These are phyloP conservation scores for Acacia melanoxylon DNA, from an alignment of 306 rosid genomes.

Conservation along the genomic window DNA sequence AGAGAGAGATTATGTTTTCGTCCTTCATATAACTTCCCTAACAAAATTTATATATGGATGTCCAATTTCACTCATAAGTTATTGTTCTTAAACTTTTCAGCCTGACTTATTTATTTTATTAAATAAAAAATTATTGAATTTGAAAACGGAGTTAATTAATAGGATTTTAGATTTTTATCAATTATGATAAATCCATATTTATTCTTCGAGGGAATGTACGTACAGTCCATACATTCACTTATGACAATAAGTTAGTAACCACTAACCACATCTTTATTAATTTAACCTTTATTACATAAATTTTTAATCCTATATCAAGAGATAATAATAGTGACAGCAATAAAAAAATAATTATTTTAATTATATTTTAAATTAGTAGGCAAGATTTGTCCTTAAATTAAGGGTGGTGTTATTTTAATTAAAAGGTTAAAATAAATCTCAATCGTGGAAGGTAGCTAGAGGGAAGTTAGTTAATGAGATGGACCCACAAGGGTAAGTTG, in stretches of 20 bases:
- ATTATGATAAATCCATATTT: too few relatives aligned
- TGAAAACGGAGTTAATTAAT: too few relatives aligned
- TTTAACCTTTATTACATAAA: not conserved
- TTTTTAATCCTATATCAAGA: not conserved
- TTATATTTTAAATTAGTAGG: not conserved
- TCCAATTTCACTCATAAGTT: too few relatives aligned
- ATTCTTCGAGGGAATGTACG: too few relatives aligned
- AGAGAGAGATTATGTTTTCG: too few relatives aligned
- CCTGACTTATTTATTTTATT: too few relatives aligned
- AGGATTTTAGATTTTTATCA: too few relatives aligned
- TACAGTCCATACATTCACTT: not conserved
- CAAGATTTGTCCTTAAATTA: not conserved
- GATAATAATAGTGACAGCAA: not conserved
- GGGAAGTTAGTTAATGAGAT: conserved; percentile 45
- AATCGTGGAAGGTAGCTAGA: conserved; percentile 39
- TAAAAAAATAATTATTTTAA: not conserved
- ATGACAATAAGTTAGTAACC: not conserved
- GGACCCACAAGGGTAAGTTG: conserved; percentile 44
- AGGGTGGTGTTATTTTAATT: not conserved
- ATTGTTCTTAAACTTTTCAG: too few relatives aligned
- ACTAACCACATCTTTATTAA: not conserved
- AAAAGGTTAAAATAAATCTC: conserved; percentile 21
- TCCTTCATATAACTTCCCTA: too few relatives aligned
- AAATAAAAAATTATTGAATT: too few relatives aligned
- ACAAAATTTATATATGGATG: too few relatives aligned